Evolutionary conservation across 202 grass and related monocot species (phyloP).

Genomic region (Zoysia matrella): DNA sequence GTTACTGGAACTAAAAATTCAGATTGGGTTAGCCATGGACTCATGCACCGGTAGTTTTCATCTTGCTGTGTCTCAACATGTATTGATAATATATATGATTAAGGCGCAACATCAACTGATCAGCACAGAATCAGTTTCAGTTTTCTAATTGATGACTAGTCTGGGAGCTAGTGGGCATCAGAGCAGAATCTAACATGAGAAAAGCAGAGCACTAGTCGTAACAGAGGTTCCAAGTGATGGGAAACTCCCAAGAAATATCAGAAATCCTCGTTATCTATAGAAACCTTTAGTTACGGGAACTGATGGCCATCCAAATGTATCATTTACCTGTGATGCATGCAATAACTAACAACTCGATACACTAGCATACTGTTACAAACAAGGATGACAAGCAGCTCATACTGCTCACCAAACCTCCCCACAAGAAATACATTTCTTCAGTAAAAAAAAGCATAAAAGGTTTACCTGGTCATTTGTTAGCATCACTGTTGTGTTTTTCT

Average conservation of each 20-base stretch:
- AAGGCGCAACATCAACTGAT: conserved; percentile 14
- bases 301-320: conserved; percentile 29
- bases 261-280: not conserved
- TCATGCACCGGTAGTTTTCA: not conserved
- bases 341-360: conserved; percentile 9
- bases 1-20: conserved; percentile 10
- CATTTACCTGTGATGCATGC: conserved; percentile 21
- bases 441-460: conserved; percentile 21
- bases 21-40: not conserved
- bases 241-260: not conserved
- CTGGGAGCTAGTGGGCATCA: not conserved
- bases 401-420: conserved; percentile 19
- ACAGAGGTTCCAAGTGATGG: no score
- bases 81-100: conserved; percentile 3
- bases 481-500: conserved; percentile 79
- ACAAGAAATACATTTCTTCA: not conserved
- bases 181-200: not conserved
- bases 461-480: conserved; percentile 90
- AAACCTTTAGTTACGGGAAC: conserved; percentile 21
- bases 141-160: conserved; percentile 5
- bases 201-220: conserved; percentile 8
- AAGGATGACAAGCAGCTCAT: conserved; percentile 16
- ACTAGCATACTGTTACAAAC: not conserved
- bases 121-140: conserved; percentile 15
- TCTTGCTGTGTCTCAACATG: not conserved